Percentiles rank a stretch among this genome's conserved stretches.
phyloP scores from a whole-genome alignment of 257 asterid genomes.

The Solanum ossicruentum region DNA sequence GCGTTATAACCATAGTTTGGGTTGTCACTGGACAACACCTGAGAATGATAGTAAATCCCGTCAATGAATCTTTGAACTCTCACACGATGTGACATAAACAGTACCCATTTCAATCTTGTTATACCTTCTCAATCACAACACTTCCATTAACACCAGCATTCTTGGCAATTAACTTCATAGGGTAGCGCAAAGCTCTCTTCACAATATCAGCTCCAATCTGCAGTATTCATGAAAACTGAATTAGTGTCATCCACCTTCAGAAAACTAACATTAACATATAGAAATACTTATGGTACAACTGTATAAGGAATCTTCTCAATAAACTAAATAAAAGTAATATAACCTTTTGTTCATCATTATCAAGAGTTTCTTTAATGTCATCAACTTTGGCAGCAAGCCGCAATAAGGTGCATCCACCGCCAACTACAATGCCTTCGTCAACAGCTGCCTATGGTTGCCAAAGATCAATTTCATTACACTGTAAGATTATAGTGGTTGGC shows the following conservation, averaged over 20 bases:
- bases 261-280: background rate
- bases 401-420: conserved; percentile 90
- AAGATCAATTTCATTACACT: background rate
- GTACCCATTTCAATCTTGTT: background rate
- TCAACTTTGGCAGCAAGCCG: conserved; percentile 88
- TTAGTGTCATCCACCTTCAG: background rate
- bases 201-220: conserved; percentile 99
- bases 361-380: conserved; percentile 72
- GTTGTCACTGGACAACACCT: conserved; percentile 83
- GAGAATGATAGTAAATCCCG: background rate
- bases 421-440: conserved; percentile 98
- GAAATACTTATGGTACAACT: background rate
- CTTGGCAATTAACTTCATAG: conserved; percentile 89
- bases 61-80: background rate
- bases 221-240: background rate
- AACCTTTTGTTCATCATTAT: conserved; percentile 88
- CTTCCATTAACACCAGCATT: conserved; percentile 98
- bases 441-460: conserved; percentile 74
- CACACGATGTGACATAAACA: background rate
- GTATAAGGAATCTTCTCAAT: background rate
- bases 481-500: background rate
- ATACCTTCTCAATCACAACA: conserved; percentile 94
- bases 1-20: conserved; percentile 82
- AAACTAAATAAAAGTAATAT: background rate
- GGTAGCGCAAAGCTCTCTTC: conserved; percentile 88